Base-by-base conservation (phyloP, 306 rosid genomes). In the Cajanus cajan region DNA sequence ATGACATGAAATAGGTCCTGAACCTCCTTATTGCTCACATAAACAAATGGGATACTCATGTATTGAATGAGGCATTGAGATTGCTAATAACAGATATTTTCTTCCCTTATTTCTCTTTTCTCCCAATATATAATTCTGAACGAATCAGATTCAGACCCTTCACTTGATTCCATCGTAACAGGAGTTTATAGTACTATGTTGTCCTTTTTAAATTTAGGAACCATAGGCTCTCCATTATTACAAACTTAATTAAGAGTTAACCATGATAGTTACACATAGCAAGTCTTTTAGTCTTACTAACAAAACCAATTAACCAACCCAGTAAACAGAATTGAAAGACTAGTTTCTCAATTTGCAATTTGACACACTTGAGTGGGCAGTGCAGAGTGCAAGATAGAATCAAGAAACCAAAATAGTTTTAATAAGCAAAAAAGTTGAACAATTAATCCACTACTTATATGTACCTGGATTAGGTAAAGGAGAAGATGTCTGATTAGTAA, bases 391-490 rank as follows among this genome's bases (percentile, higher is more conserved):
- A 40, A 41, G 47, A n/a, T 14, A 13, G 18, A 12, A 45, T n/a
- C n/a, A n/a, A n/a, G n/a, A n/a, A n/a, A n/a, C n/a, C n/a, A n/a
- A n/a, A n/a, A n/a, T n/a, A n/a, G 14, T 7, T 48, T 48, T 28
- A 28, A 28, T 28, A 28, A 2, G 4, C 28, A 16, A 52, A 59
- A 48, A 48, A 8, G 21, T 4, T 51, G 50, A 72, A 72, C 21
- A 52, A 8, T 52, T 18, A 19, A 36, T 45, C 5, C 1, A 10
- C 45, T 15, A n/a, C 13, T 31, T 57, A n/a, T 63, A 11, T 58
- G 64, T 33, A 68, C 77, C 82, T 82, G 73, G n/a, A 72, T 13
- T 37, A 21, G 76, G 66, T 37, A 2, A 13, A 65, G 70, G 76
- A 68, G 78, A 19, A 57, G 83, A 65, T 6, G 69, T 24, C 74